phyloP scores from a whole-genome alignment of 1,139 yeast species.

The Scheffersomyces quercinus region DNA sequence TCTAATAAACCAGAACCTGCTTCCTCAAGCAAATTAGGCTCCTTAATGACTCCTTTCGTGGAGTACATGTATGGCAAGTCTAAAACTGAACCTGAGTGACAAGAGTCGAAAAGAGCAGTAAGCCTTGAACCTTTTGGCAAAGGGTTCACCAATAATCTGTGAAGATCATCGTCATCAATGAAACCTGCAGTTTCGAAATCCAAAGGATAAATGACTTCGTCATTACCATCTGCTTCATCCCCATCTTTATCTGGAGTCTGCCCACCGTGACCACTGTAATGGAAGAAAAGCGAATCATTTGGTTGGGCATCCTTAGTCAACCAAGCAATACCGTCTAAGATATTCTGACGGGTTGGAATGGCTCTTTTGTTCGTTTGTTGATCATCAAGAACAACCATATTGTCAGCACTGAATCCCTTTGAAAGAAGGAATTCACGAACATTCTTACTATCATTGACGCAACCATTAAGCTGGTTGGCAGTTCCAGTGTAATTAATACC shows the following conservation, averaged over 20 bases:
- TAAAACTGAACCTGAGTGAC: constrained; percentile 5
- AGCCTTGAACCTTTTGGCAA: constrained; percentile 5
- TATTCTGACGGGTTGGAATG: constrained; percentile 4
- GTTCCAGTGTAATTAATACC: constrained; percentile 6
- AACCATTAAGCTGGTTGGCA: constrained; percentile 4
- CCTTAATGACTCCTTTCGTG: constrained; percentile 6
- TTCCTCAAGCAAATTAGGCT: constrained; percentile 5
- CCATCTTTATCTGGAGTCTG: constrained; percentile 4
- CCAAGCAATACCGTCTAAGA: constrained; percentile 5
- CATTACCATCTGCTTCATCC: constrained; percentile 5
- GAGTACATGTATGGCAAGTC: constrained; percentile 6
- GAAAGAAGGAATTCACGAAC: constrained; percentile 2
- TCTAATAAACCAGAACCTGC: constrained; percentile 3
- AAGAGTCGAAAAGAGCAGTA: constrained; percentile 7
- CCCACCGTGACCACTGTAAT: constrained; percentile 5
- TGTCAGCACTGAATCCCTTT: constrained; percentile 3
- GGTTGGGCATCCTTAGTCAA: constrained; percentile 6
- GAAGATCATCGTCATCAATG: constrained; percentile 4
- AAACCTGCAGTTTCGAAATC: constrained; percentile 3
- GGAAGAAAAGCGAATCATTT: constrained; percentile 5
- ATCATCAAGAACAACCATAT: constrained; percentile 5
- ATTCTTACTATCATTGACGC: constrained; percentile 5
- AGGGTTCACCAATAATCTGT: constrained; percentile 2
- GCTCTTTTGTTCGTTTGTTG: background rate
- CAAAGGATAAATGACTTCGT: constrained; percentile 5